Percentiles rank a stretch among this genome's conserved stretches.
Evolutionary conservation across 148 eudicot species (phyloP).

Genomic region (Camellia japonica): DNA sequence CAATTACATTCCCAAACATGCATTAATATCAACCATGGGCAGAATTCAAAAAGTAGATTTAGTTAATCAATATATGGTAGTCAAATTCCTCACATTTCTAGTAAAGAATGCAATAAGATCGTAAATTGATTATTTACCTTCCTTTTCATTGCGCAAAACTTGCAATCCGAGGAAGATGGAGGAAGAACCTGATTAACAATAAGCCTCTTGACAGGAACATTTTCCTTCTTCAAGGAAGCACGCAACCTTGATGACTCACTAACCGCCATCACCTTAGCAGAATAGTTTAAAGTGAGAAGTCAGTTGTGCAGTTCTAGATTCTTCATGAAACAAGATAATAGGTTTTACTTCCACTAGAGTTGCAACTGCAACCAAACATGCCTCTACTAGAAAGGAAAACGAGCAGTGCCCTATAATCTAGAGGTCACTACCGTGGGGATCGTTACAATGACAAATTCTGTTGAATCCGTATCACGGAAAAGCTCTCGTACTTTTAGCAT

Average conservation of each 20-base stretch:
- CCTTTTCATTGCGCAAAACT: constrained; percentile 90
- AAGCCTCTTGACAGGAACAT: constrained; percentile 88
- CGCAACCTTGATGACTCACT: constrained; percentile 89
- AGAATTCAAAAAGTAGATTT: too few relatives aligned
- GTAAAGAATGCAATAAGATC: neutral
- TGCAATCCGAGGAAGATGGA: constrained; percentile 93
- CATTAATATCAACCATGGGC: too few relatives aligned
- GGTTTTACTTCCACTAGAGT: neutral
- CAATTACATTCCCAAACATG: too few relatives aligned
- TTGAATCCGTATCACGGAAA: constrained; percentile 81
- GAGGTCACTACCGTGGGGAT: constrained; percentile 77
- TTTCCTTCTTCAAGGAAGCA: constrained; percentile 85
- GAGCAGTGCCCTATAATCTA: neutral
- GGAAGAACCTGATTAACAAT: constrained; percentile 94
- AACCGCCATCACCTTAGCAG: constrained; percentile 82
- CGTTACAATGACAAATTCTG: constrained; percentile 96
- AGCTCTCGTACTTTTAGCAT: constrained; percentile 95
- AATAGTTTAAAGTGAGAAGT: neutral
- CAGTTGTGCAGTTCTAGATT: neutral
- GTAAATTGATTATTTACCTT: constrained; percentile 50
- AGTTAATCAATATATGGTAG: too few relatives aligned
- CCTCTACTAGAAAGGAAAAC: neutral
- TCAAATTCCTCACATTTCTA: neutral
- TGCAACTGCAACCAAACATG: neutral
- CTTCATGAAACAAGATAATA: neutral